Base-by-base conservation (phyloP, 306 rosid species). In the Cucumis hystrix region DNA sequence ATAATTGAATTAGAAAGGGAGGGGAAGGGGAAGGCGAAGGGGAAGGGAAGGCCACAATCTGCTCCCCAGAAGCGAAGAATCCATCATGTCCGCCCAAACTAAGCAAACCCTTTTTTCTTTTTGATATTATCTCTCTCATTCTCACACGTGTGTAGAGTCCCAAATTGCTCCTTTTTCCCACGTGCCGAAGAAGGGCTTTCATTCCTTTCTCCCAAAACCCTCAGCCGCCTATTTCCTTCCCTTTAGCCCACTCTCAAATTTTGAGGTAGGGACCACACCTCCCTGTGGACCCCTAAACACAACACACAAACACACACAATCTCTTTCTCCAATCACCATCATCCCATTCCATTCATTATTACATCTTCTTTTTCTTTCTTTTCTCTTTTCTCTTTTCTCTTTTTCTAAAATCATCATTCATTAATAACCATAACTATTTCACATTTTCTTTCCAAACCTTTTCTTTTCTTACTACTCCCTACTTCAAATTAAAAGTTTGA, bases 11-110 rank as follows among this genome's bases (percentile, higher is more conserved):
- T 80, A 77, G 81, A 78, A 49, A 80, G 41, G 75, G 7, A 13
- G 11, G n/a, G n/a, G n/a, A n/a, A n/a, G n/a, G 6, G n/a, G 51
- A 0, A 0, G 3, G 11, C 0, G 51, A 0, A 43, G 11, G 15
- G 54, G 54, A 77, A 56, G 7, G 10, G 2, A 56, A n/a, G 69
- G 81, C 79, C 85, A 81, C 81, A 78, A 84, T 89, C 87, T 85
- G 78, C 83, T 23, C 73, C 70, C 28, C 82, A 79, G 84, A 81
- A 45, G 64, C 82, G 73, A 4, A 84, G 80, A 78, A 83, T 81
- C 91, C 93, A 81, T 85, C 84, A 3, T 86, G 89, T 74, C 80
- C 83, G 84, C 74, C 85, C 84, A 84, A 75, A 81, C 86, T 80
- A 81, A 79, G 88, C 79, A 77, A 80, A 13, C 71, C 37, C 37